These are phyloP conservation scores for Saccharomyces mikatae DNA, from an alignment of 805 yeast species.

Conservation along the genomic window DNA sequence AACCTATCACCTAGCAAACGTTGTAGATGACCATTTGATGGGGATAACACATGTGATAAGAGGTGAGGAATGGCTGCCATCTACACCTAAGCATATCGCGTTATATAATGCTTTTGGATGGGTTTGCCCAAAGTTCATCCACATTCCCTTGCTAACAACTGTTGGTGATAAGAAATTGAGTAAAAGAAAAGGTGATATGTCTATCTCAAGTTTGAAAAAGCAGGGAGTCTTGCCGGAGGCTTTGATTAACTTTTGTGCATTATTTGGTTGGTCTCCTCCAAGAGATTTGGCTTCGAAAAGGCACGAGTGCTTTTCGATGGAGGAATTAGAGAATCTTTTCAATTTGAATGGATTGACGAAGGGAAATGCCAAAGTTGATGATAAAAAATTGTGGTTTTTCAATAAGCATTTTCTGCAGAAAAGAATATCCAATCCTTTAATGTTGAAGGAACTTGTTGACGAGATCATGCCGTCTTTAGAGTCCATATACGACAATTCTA, in stretches of 20 bases:
- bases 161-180: conserved; percentile 68
- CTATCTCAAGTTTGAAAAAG: conserved; percentile 49
- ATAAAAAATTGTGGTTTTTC: conserved; percentile 63
- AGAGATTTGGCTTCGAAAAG: conserved; percentile 42
- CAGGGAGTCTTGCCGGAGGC: conserved; percentile 82
- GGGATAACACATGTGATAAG: conserved; percentile 85
- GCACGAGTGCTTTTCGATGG: conserved; percentile 45
- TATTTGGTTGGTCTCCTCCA: conserved; percentile 93
- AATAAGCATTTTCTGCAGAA: conserved; percentile 59
- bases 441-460: conserved; percentile 33
- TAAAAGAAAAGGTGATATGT: conserved; percentile 77
- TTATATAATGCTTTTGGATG: conserved; percentile 81
- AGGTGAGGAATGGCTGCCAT: conserved; percentile 97
- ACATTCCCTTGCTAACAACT: conserved; percentile 80
- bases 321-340: conserved; percentile 49
- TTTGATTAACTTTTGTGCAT: conserved; percentile 72
- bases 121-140: conserved; percentile 75
- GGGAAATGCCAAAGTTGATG: conserved; percentile 90
- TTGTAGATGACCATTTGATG: conserved; percentile 92
- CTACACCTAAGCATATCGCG: conserved; percentile 91
- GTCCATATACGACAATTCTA: conserved; percentile 2
- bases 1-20: conserved; percentile 94
- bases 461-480: conserved; percentile 20
- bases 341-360: conserved; percentile 68
- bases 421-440: conserved; percentile 34